phyloP scores from a whole-genome alignment of 1,139 yeast species.

The Sugiyamaella pinicola region DNA sequence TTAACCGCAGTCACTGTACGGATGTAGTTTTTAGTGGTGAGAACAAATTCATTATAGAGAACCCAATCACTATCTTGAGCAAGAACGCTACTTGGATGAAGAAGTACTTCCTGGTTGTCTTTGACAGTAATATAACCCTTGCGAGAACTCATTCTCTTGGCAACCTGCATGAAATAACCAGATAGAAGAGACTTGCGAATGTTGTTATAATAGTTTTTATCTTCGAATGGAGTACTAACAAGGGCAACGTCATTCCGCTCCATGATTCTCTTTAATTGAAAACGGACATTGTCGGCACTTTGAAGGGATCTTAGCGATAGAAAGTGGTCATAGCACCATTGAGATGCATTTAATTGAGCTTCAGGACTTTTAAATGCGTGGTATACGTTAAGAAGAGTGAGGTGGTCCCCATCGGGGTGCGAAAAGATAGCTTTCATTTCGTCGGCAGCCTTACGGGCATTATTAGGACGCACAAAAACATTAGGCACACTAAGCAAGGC shows the following conservation, averaged over 20 bases:
- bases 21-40: slow-evolving; percentile 89
- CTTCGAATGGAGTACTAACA: slow-evolving; percentile 68
- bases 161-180: slow-evolving; percentile 99
- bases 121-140: slow-evolving; percentile 79
- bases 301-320: slow-evolving; percentile 79
- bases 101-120: slow-evolving; percentile 92
- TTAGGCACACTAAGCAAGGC: slow-evolving; percentile 91
- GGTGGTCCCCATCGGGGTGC: slow-evolving; percentile 94
- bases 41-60: slow-evolving; percentile 89
- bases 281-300: slow-evolving; percentile 82
- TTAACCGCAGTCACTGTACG: slow-evolving; percentile 90
- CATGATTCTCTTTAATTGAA: slow-evolving; percentile 83
- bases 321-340: slow-evolving; percentile 92
- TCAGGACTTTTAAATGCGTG: slow-evolving; percentile 75
- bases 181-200: slow-evolving; percentile 83
- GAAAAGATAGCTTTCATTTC: slow-evolving; percentile 87
- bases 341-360: slow-evolving; percentile 51
- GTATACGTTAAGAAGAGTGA: slow-evolving; percentile 84
- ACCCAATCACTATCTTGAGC: slow-evolving; percentile 91
- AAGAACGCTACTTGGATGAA: slow-evolving; percentile 91
- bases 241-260: slow-evolving; percentile 74
- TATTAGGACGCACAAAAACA: slow-evolving; percentile 91
- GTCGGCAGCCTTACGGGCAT: slow-evolving; percentile 87
- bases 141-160: slow-evolving; percentile 56
- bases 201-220: slow-evolving; percentile 63